phyloP scores from a whole-genome alignment of 768 basidiomycete genomes.

The Crepidotus variabilis region DNA sequence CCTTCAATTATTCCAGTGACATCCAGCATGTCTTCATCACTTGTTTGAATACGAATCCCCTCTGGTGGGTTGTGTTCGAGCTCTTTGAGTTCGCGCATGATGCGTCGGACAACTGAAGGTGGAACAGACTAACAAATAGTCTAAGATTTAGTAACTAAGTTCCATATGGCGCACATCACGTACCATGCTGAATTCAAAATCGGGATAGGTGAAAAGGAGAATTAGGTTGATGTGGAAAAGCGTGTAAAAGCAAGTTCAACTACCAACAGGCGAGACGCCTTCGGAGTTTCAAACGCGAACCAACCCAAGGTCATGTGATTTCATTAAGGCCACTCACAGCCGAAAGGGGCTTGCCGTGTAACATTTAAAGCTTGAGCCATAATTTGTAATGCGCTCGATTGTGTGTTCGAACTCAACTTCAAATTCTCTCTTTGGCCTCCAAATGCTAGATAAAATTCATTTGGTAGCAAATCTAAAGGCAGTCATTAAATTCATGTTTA shows the following conservation, averaged over 20 bases:
- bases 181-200: neutral
- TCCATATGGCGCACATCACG: no score
- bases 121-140: conserved; percentile 31
- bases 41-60: conserved; percentile 85
- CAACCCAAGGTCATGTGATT: neutral
- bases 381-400: no score
- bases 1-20: conserved; percentile 87
- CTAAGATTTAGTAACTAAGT: neutral
- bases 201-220: neutral
- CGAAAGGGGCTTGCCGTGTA: no score
- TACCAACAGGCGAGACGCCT: neutral
- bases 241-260: neutral
- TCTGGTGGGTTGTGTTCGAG: conserved; percentile 83
- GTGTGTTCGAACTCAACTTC: no score
- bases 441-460: no score
- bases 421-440: no score
- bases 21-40: conserved; percentile 86
- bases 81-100: conserved; percentile 83
- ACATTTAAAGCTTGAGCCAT: no score
- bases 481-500: no score
- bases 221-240: neutral
- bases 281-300: neutral
- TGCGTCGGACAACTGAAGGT: conserved; percentile 69
- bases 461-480: no score
- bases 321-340: neutral